phyloP scores from a whole-genome alignment of 768 basidiomycete genomes.

The Sporobolomyces roseus region DNA sequence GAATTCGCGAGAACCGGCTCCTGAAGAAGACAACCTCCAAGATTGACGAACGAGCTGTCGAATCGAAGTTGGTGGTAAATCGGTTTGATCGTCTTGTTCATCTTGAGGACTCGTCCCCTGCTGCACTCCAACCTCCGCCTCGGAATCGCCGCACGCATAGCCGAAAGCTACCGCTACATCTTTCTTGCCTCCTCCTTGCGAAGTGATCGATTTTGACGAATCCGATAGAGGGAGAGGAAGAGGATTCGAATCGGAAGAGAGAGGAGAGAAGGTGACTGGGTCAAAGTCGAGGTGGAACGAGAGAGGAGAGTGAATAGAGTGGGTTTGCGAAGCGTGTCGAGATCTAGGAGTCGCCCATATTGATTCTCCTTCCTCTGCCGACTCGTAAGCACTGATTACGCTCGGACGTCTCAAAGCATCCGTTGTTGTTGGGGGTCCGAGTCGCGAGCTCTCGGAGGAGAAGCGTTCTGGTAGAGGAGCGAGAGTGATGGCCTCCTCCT shows the following conservation, averaged over 20 bases:
- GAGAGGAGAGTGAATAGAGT: neutral
- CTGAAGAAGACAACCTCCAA: conserved; percentile 7
- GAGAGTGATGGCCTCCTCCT: too few relatives aligned
- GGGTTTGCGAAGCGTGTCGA: neutral
- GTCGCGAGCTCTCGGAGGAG: neutral
- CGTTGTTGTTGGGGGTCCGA: too few relatives aligned
- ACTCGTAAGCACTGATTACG: neutral
- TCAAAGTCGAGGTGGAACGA: conserved; percentile 20
- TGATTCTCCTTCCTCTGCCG: neutral
- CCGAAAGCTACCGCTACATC: neutral
- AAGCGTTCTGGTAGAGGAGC: too few relatives aligned
- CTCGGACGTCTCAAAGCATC: neutral
- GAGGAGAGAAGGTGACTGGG: neutral
- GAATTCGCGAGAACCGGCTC: conserved; percentile 19
- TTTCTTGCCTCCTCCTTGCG: neutral
- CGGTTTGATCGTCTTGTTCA: neutral
- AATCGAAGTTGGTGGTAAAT: neutral
- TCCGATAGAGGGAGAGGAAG: neutral
- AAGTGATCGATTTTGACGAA: neutral
- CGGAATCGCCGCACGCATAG: neutral
- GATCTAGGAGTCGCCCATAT: neutral
- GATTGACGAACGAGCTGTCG: conserved; percentile 17
- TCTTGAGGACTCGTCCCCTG: neutral
- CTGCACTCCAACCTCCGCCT: neutral
- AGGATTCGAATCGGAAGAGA: conserved; percentile 3